Evolutionary conservation across 352 stramenopile genomes (phyloP), one percentile per base, ranked within the genome.

Genomic region (Phytophthora idaei): DNA sequence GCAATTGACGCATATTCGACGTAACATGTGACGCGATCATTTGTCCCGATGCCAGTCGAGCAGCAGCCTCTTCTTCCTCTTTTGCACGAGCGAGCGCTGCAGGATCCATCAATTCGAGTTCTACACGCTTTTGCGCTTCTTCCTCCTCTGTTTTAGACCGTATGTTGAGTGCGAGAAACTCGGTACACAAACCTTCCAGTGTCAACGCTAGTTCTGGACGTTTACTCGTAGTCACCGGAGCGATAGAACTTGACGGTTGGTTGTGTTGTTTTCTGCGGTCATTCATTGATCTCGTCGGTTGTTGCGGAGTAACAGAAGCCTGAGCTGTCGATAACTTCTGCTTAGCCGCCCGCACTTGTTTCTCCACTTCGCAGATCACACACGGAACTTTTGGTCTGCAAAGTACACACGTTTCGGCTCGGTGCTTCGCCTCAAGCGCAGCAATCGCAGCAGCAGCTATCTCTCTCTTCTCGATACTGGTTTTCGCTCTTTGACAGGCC

Each of bases 91-190:
- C 70, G 9, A 83, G 57, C 0, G 67, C 64, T 0, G 61, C 55
- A 12, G 67, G 61, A 14, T 80, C 70, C 44, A 73, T 61, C 9
- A 83, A 21, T 9, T 83, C 76, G 4, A 79, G 67, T 25, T 76
- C 67, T 28, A 81, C 10, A 36, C 42, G 62, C 28, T 58, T 53
- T 47, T 81, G 74, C 17, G 57, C 69, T 59, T 68, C 67, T 32
- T 75, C 66, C 17, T 81, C 73, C 36, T 83, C 76, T 27, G 79
- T 67, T 42, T 81, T 76, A 0, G 76, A 72, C 12, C 76, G 67
- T 28, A 60, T 81, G 27, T 74, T 73, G 32, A 81, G 39, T 15
- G 57, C 32, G 42, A 83, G 42, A 45, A 81, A 63, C 25, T 75
- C 61, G 3, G 60, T 36, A 27, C 73, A 81, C n/a, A 80, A 36